These are phyloP conservation scores for Plantago major DNA, from an alignment of 257 asterid species.

Conservation along the genomic window DNA sequence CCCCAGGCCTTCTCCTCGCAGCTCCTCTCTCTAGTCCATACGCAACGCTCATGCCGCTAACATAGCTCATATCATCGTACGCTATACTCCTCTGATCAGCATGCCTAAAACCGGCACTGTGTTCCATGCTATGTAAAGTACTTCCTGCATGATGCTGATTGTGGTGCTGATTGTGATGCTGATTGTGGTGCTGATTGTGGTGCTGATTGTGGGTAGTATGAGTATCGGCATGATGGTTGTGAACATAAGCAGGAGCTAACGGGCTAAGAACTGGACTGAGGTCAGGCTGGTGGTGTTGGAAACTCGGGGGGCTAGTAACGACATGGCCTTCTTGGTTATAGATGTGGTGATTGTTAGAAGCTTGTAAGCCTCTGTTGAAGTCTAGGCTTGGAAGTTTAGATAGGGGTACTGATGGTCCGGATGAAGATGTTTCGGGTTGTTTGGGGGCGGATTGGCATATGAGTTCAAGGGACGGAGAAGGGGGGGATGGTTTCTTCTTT, in stretches of 20 bases:
- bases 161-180: background rate
- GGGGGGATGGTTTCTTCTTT: conserved; percentile 17
- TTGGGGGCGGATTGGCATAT: conserved; percentile 6
- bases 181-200: conserved; percentile 5
- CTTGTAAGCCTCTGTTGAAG: conserved; percentile 48
- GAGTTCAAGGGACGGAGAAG: conserved; percentile 22
- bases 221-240: conserved; percentile 1
- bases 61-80: conserved; percentile 44
- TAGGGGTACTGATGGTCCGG: conserved; percentile 15
- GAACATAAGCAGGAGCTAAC: conserved; percentile 4
- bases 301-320: conserved; percentile 8
- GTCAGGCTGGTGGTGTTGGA: conserved; percentile 10
- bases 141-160: conserved; percentile 20
- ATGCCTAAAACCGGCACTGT: conserved; percentile 16
- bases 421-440: conserved; percentile 14
- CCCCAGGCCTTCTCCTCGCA: conserved; percentile 55
- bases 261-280: conserved; percentile 9
- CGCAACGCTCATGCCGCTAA: conserved; percentile 37
- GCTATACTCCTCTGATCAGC: conserved; percentile 30
- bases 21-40: conserved; percentile 31
- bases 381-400: conserved; percentile 67
- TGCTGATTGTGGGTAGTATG: background rate
- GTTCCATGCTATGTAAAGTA: background rate
- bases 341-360: conserved; percentile 19
- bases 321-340: background rate